A percentile compares a stretch with the other conserved stretches of the same genome.
These are phyloP conservation scores for Aureobasidium mangrovei DNA, from an alignment of 2,329 filamentous ascomycete species.

Conservation along the genomic window DNA sequence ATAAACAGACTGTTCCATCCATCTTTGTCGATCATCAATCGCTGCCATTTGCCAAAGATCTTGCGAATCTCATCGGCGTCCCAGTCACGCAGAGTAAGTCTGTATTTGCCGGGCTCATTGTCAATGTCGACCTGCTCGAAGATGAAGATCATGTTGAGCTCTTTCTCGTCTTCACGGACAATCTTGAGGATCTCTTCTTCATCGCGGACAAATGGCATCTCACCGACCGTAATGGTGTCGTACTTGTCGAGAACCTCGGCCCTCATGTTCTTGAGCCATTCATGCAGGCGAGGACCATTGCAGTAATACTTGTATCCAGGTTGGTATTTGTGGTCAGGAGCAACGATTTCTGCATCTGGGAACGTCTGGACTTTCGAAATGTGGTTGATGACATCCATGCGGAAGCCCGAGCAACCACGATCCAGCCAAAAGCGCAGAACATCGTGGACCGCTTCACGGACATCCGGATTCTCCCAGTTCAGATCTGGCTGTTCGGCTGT, in stretches of 20 bases:
- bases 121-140: slow-evolving; percentile 38
- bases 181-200: slow-evolving; percentile 35
- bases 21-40: slow-evolving; percentile 39
- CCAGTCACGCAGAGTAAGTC: slow-evolving; percentile 34
- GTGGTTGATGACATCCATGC: slow-evolving; percentile 42
- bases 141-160: slow-evolving; percentile 43
- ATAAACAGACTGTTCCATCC: slow-evolving; percentile 46
- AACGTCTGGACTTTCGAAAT: slow-evolving; percentile 38
- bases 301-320: slow-evolving; percentile 43
- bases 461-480: slow-evolving; percentile 40
- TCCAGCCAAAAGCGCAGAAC: slow-evolving; percentile 42
- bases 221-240: slow-evolving; percentile 51
- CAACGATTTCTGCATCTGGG: slow-evolving; percentile 34
- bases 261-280: slow-evolving; percentile 48
- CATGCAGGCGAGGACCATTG: slow-evolving; percentile 51
- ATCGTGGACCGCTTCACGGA: slow-evolving; percentile 38
- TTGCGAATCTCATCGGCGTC: slow-evolving; percentile 34
- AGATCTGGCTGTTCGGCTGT: slow-evolving; percentile 40
- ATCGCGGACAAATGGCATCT: slow-evolving; percentile 48
- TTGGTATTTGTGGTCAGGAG: slow-evolving; percentile 36
- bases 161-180: slow-evolving; percentile 32
- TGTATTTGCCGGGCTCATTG: slow-evolving; percentile 25
- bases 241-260: slow-evolving; percentile 44
- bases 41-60: slow-evolving; percentile 39
- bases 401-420: slow-evolving; percentile 38